A percentile compares a stretch with the other conserved stretches of the same genome.
phyloP scores from a whole-genome alignment of 1,284 basidiomycete genomes.

The Heimioporus retisporus region DNA sequence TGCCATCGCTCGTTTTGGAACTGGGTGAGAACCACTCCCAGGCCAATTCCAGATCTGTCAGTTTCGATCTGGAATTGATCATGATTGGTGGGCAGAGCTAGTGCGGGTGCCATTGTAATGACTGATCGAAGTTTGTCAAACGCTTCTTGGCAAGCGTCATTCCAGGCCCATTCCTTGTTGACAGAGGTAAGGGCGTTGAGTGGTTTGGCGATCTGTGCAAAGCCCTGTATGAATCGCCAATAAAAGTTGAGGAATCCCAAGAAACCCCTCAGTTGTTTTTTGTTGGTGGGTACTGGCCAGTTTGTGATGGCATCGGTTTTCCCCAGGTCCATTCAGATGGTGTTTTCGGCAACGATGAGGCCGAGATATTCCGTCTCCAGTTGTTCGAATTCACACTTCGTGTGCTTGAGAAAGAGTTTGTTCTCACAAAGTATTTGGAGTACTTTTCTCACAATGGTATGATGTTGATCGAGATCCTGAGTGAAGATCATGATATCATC shows the following conservation, averaged over 20 bases:
- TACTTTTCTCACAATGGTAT: neutral
- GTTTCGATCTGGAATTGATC: neutral
- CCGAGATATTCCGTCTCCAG: constrained; percentile 36
- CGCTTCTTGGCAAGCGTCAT: too few species aligned
- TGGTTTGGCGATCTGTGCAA: neutral
- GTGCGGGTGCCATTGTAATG: neutral
- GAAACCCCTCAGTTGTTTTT: too few species aligned
- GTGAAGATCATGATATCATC: too few species aligned
- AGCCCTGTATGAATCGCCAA: neutral
- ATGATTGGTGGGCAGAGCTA: neutral
- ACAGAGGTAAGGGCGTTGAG: neutral
- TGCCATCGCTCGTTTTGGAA: too few species aligned
- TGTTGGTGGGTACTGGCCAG: too few species aligned
- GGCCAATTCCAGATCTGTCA: too few species aligned
- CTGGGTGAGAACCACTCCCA: too few species aligned
- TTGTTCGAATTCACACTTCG: constrained; percentile 51
- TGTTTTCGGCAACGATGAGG: constrained; percentile 37
- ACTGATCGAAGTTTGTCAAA: too few species aligned
- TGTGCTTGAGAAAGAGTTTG: neutral
- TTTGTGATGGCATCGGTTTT: too few species aligned
- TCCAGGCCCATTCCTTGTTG: too few species aligned
- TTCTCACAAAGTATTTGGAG: neutral
- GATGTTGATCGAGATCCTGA: neutral
- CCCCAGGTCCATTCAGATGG: too few species aligned
- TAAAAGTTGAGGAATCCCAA: neutral